Conservation (phyloP, 352 stramenopile species). For the Pilasporangium apinafurcum region DNA sequence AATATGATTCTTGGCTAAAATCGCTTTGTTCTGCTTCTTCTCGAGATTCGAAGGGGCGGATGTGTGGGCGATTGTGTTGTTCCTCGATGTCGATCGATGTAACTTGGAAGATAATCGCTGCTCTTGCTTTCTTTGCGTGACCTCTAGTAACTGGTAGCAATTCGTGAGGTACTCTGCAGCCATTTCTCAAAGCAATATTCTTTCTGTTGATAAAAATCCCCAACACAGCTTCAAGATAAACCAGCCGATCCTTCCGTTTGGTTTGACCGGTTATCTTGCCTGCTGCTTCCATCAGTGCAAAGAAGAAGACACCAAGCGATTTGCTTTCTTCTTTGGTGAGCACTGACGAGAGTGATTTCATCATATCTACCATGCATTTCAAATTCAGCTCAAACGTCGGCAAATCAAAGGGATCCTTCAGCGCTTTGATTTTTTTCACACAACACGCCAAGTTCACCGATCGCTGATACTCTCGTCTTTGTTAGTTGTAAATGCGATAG, state of each 20-base stretch:
- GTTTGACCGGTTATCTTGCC: slow-evolving; percentile 21
- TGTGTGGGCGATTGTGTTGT: background rate
- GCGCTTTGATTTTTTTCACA: slow-evolving; percentile 15
- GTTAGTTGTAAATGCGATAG: background rate
- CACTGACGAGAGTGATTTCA: slow-evolving; percentile 28
- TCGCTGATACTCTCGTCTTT: background rate
- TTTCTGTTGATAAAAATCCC: slow-evolving; percentile 16
- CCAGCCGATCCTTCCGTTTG: slow-evolving; percentile 36
- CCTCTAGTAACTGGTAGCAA: slow-evolving; percentile 28
- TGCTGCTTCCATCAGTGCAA: slow-evolving; percentile 34
- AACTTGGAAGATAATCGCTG: no score
- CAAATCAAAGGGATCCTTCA: slow-evolving; percentile 35
- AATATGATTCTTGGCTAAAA: no score
- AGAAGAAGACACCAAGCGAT: slow-evolving; percentile 24
- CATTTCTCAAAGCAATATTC: slow-evolving; percentile 25
- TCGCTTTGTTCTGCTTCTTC: slow-evolving; percentile 3
- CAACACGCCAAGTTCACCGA: background rate
- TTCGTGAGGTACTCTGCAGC: slow-evolving; percentile 36
- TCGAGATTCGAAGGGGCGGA: no score
- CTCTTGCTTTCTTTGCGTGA: no score
- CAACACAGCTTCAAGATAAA: slow-evolving; percentile 44
- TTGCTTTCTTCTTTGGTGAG: slow-evolving; percentile 26
- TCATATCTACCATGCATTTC: slow-evolving; percentile 35
- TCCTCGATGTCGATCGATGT: slow-evolving; percentile 2
- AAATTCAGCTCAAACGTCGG: slow-evolving; percentile 31